Base-by-base conservation (phyloP, 2,329 filamentous ascomycete species). In the Beauveria medogensis region DNA sequence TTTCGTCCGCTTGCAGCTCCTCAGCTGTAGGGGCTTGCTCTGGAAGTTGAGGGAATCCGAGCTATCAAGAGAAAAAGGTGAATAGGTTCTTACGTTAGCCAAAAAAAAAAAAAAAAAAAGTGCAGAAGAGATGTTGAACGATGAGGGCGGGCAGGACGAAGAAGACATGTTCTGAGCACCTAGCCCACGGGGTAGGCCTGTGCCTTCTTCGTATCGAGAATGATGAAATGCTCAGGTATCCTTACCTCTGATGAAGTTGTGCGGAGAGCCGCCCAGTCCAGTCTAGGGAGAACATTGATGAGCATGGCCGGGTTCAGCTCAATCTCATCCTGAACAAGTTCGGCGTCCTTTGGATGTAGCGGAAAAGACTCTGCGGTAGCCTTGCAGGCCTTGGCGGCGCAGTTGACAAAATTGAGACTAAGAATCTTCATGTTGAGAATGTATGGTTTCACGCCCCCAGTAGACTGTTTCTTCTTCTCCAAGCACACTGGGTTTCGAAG, bases 301-400 rank as follows among this genome's bases (percentile, higher is more conserved):
- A 99, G 78, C 71, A 97, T 90, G 53, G 87, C 78, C 2, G 88
- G 80, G 74, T 96, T 95, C 70, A 94, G 75, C 59, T 93, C 90
- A 64, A 92, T 78, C 65, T 95, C 90, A 67, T 95, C 90, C 69
- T 92, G 86, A 67, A 92, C 92, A 26, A 99, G 86, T 73, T 96
- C 92, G 57, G 91, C 92, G 69, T 97, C 92, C 69, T 88, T 88
- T 60, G 94, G 93, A 74, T 97, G 94, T 18, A 99, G 82, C 2
- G 94, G 94, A 71, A 95, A 97, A 26, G 91, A 91, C 57, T 83
- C 78, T 6, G 88, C 80, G 37, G 88, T 87, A 61, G 86, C 83
- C 77, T 95, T 96, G 88, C 94, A 99, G 61, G 89, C 82, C 81
- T 97, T 97, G 72, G 95, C 89, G 64, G 94, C 93, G 80, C 94